Evolutionary conservation across 805 yeast genomes (phyloP).

Genomic region (Pichia membranifaciens): DNA sequence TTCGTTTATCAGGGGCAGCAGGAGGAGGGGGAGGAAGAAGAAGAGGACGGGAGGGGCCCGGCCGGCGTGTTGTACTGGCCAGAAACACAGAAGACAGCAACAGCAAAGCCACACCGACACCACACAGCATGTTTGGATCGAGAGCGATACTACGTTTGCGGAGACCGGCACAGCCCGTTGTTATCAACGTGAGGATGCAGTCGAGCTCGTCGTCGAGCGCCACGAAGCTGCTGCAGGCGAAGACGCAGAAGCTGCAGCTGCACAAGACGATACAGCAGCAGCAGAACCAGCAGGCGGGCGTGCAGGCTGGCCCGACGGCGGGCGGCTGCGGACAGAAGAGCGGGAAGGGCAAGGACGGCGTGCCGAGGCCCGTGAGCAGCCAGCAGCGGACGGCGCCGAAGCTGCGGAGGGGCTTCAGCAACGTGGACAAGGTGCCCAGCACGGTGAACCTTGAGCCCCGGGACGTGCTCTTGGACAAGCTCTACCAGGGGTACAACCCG

Average conservation of each 20-base stretch:
- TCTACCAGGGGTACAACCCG: conserved; percentile 34
- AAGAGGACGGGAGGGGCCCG: too few species aligned
- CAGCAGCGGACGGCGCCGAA: too few species aligned
- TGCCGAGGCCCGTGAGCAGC: too few species aligned
- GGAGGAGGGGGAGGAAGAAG: too few species aligned
- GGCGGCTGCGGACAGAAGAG: too few species aligned
- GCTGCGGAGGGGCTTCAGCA: conserved; percentile 30
- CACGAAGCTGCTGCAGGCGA: conserved; percentile 6
- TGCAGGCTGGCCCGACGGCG: too few species aligned
- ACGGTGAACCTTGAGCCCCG: conserved; percentile 29
- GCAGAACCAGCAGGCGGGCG: not conserved
- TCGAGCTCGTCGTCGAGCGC: conserved; percentile 20
- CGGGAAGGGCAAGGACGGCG: too few species aligned
- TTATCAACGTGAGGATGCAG: conserved; percentile 13
- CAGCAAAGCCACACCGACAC: too few species aligned
- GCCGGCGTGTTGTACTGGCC: too few species aligned
- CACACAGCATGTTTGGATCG: not conserved
- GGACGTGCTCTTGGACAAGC: conserved; percentile 30
- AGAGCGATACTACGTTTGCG: not conserved
- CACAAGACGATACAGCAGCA: conserved; percentile 2
- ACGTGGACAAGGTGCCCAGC: conserved; percentile 31
- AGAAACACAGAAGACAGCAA: too few species aligned
- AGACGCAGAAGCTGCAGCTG: conserved; percentile 6
- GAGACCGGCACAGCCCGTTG: not conserved
- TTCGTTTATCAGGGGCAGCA: too few species aligned